Base-by-base conservation (phyloP, 805 yeast genomes). In the Torulaspora microellipsoides region DNA sequence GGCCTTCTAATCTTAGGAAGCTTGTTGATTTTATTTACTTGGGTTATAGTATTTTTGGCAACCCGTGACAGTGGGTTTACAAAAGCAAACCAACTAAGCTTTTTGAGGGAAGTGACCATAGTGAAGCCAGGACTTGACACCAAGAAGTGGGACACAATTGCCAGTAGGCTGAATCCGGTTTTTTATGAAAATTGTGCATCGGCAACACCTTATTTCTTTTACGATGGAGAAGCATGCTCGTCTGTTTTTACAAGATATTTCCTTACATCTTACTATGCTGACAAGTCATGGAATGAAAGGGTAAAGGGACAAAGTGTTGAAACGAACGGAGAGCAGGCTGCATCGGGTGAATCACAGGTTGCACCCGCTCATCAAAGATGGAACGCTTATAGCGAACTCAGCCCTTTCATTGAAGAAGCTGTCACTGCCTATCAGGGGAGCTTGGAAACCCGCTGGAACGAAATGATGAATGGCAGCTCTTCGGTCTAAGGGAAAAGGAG, bases 121-220 rank as follows among this genome's bases (percentile, higher is more conserved):
- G 15, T 31, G 5, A 32, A 38, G 28, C 50, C 47, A n/a, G 45
- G 45, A 9, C 15, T 32, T 3, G 47, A 43, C 27, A 27, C 10
- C 27, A 11, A 20, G 2, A 38, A 33, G 31, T 46, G 50, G 50
- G 44, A 46, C 25, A 23, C 30, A 14, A 35, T 46, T 31, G 45
- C 50, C 9, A 38, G 43, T 12, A 27, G 25, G 10, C 35, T 46
- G 15, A 43, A 46, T 31, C 28, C 30, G 14, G 28, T 39, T 14
- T 39, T 46, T 39, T 32, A 34, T 27, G 29, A 29, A 15, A 39
- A 43, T 29, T 30, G 25, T 36, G 27, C 35, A 13, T 35, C 30
- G 13, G 36, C 39, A 10, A 30, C 50, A 27, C 50, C 47, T 17
- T 38, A 46, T 17, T 46, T 43, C 28, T 46, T 46, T 34, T 46